These are phyloP conservation scores for Magnaporthales sp. DNA, from an alignment of 2,329 filamentous ascomycete genomes.

Conservation along the genomic window DNA sequence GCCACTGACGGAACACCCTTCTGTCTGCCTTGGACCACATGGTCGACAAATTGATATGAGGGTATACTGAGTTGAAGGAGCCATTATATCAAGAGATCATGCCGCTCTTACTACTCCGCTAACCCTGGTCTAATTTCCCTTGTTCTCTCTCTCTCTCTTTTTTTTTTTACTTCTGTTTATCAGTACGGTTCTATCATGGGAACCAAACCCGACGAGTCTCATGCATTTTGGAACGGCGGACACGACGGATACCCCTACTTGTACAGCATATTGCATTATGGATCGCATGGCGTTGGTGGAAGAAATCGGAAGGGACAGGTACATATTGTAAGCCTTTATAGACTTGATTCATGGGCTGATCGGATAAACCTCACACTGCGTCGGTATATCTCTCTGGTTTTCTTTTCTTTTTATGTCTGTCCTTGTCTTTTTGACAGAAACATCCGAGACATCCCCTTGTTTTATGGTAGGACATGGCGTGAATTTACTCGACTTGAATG, in stretches of 20 bases:
- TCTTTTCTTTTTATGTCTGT: background rate
- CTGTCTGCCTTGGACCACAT: background rate
- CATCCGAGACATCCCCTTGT: background rate
- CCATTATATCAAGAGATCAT: background rate
- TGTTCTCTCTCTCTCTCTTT: background rate
- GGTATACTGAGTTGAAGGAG: background rate
- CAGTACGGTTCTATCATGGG: background rate
- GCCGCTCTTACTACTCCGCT: background rate
- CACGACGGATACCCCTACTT: background rate
- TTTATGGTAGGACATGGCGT: background rate
- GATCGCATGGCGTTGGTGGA: background rate
- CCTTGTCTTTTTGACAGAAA: background rate
- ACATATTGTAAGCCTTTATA: background rate
- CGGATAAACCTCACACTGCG: background rate
- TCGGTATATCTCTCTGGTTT: background rate
- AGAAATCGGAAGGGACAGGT: background rate
- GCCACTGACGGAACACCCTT: background rate
- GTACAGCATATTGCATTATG: constrained; percentile 1
- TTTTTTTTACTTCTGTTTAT: background rate
- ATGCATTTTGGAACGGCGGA: background rate
- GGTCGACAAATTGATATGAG: background rate
- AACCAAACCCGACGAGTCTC: background rate
- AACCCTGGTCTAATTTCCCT: background rate
- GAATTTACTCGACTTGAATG: background rate
- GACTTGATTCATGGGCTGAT: background rate